Base-by-base conservation (phyloP, 139 green algal genomes). In the Tetratostichococcus sp. region DNA sequence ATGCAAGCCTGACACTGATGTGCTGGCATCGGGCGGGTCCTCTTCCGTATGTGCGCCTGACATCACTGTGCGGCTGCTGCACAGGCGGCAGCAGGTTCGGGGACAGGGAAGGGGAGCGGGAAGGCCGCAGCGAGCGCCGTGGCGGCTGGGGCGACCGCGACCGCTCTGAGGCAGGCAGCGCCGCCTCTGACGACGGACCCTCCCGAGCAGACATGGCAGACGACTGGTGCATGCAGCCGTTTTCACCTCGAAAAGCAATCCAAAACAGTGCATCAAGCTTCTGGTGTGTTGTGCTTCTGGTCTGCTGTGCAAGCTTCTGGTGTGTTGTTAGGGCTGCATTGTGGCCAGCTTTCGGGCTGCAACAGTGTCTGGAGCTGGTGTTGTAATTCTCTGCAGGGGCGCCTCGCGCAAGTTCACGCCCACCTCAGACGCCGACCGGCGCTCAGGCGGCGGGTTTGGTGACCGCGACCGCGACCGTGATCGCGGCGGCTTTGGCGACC, bases 151-250 rank as follows among this genome's bases (percentile, higher is more conserved):
- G 69, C 32, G 39, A 76, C 16, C 58, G 75, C 11, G 83, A 77
- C 1, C 79, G 80, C 71, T 35, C 32, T 17, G 83, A 86, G 39
- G 70, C 77, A 1, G 43, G 70, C n/a, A 30, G 42, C 28, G 32
- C 21, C 0, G 39, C 23, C 17, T 25, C 35, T 17, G 79, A 77
- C 5, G 78, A 82, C 65, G 85, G 78, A 6, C 87, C 88, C 43
- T 88, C 88, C 26, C 75, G 88, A 1, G 87, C 88, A 31, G 88
- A 93, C 70, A 77, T 69, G n/a, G 74, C 66, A 32, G 83, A 93
- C 70, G 82, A 96, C 74, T 97, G 92, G 92, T 66, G 4, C 58
- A n/a, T n/a, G n/a, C n/a, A n/a, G n/a, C n/a, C n/a, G n/a, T n/a
- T n/a, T n/a, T n/a, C n/a, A n/a, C n/a, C n/a, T n/a, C n/a, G n/a